phyloP scores from a whole-genome alignment of 345 rosid species.

The Sisymbrium irio region DNA sequence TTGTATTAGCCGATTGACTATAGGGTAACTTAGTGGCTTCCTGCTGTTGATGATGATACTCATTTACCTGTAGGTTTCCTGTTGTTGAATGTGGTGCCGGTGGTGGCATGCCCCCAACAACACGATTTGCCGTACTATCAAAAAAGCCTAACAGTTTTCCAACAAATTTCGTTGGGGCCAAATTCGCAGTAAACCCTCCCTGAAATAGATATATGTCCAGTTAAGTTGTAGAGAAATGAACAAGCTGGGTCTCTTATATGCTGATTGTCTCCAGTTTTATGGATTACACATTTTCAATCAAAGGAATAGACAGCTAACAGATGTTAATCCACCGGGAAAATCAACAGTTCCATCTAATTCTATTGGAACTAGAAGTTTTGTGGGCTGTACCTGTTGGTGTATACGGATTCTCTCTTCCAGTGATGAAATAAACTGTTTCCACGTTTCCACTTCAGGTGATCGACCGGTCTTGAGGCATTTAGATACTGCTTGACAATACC shows the following conservation, averaged over 20 bases:
- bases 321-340: conserved; percentile 1
- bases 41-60: conserved; percentile 38
- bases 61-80: conserved; percentile 38
- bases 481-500: conserved; percentile 72
- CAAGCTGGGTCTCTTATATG: not conserved
- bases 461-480: conserved; percentile 65
- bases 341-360: conserved; percentile 3
- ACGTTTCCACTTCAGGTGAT: conserved; percentile 55
- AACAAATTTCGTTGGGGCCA: conserved; percentile 58
- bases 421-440: conserved; percentile 48
- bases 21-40: conserved; percentile 41
- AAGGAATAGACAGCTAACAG: not conserved
- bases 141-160: conserved; percentile 55
- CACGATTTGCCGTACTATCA: conserved; percentile 69
- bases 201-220: conserved; percentile 32
- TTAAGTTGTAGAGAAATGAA: conserved; percentile 1
- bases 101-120: conserved; percentile 64
- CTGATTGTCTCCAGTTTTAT: not conserved
- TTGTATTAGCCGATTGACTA: conserved; percentile 54
- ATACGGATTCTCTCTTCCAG: conserved; percentile 69
- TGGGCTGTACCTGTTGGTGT: conserved; percentile 57
- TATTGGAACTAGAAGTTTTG: not conserved
- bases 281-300: conserved; percentile 5
- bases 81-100: conserved; percentile 48
- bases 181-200: conserved; percentile 59